phyloP scores from a whole-genome alignment of 768 basidiomycete genomes.

The Gautieria morchelliformis region DNA sequence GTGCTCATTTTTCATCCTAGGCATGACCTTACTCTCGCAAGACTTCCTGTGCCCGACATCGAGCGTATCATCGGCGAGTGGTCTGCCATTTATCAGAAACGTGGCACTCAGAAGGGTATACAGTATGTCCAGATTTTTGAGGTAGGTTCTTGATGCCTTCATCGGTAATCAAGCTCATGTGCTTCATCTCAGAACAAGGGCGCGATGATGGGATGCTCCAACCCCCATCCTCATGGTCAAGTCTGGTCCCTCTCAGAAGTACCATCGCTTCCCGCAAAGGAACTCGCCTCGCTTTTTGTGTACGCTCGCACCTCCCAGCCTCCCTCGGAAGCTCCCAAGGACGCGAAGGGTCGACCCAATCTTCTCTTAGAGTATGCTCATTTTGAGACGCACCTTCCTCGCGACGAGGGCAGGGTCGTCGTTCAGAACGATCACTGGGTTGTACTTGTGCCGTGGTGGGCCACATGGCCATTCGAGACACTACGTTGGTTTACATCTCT shows the following conservation, averaged over 20 bases:
- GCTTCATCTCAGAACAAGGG: slow-evolving; percentile 68
- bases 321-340: slow-evolving; percentile 42
- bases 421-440: slow-evolving; percentile 68
- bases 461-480: slow-evolving; percentile 86
- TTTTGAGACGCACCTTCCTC: slow-evolving; percentile 40
- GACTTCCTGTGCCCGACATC: slow-evolving; percentile 49
- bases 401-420: slow-evolving; percentile 52
- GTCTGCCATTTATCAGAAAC: slow-evolving; percentile 50
- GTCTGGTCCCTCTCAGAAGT: slow-evolving; percentile 71
- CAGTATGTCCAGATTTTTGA: slow-evolving; percentile 86
- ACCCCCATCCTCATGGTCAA: slow-evolving; percentile 91
- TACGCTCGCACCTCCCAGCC: slow-evolving; percentile 31
- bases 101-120: slow-evolving; percentile 58
- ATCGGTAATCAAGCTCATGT: not conserved
- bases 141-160: slow-evolving; percentile 30
- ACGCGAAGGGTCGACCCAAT: slow-evolving; percentile 49
- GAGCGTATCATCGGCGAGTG: slow-evolving; percentile 61
- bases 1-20: slow-evolving; percentile 81
- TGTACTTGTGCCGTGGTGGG: slow-evolving; percentile 92
- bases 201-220: slow-evolving; percentile 90
- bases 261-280: slow-evolving; percentile 60
- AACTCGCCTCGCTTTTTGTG: slow-evolving; percentile 44
- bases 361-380: slow-evolving; percentile 75
- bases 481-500: slow-evolving; percentile 39
- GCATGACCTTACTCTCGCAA: slow-evolving; percentile 78